Evolutionary conservation across 208 protist species (phyloP).

Genomic region (Leptomonas seymouri): DNA sequence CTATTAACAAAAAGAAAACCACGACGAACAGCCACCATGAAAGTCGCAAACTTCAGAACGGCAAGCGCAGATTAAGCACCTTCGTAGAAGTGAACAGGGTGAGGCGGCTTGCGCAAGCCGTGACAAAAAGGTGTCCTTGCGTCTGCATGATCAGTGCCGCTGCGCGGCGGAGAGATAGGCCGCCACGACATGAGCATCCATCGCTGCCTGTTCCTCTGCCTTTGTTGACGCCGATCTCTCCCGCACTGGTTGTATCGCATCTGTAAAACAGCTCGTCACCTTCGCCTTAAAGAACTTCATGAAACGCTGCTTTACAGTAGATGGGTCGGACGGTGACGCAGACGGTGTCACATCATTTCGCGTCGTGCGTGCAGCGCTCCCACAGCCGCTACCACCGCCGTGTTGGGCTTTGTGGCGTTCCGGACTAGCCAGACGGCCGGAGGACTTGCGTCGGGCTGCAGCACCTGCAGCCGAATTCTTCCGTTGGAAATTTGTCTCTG

Average conservation of each 20-base stretch:
- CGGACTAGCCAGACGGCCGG: background rate
- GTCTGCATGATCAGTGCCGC: background rate
- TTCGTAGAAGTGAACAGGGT: too few species aligned
- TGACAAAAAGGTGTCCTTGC: too few species aligned
- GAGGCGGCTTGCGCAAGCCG: background rate
- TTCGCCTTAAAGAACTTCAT: slow-evolving; percentile 8
- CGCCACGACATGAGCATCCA: slow-evolving; percentile 15
- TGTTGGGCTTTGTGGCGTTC: too few species aligned
- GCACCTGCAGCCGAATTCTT: background rate
- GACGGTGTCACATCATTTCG: background rate
- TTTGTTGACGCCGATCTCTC: slow-evolving; percentile 2
- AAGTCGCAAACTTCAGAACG: too few species aligned
- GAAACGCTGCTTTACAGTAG: background rate
- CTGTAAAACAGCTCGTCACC: slow-evolving; percentile 13
- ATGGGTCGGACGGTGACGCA: background rate
- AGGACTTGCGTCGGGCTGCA: background rate
- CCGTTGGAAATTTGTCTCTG: background rate
- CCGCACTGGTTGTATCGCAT: background rate
- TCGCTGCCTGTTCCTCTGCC: slow-evolving; percentile 16
- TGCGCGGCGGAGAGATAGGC: slow-evolving; percentile 11
- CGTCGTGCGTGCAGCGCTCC: too few species aligned
- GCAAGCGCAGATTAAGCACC: too few species aligned
- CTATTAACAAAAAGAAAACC: too few species aligned
- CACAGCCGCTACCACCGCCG: too few species aligned
- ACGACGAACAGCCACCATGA: too few species aligned